Evolutionary conservation across 805 yeast genomes (phyloP), one percentile per base, ranked within the genome.

Genomic region (Komagataella populi): DNA sequence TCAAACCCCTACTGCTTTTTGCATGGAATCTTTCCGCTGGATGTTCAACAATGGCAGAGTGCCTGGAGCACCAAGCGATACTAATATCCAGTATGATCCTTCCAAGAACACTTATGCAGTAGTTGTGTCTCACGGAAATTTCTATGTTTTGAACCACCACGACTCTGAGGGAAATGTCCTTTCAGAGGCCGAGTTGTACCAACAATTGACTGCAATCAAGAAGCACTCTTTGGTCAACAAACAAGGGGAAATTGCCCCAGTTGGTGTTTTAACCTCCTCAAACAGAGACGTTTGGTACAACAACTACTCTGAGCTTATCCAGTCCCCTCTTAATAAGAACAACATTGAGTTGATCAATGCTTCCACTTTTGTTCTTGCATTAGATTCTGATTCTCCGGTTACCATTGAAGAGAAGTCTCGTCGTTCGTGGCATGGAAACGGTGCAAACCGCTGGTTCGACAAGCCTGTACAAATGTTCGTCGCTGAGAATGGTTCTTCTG

Each of bases 401-500:
- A 83, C 95, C 24, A 74, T 83, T 54, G 91, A 84, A 63, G 95
- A 88, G 64, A 84, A 88, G 61, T 83, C 96, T 3, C 80, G 80
- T 63, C 83, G 79, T 66, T 78, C 81, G 63, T 91, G 98, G 98
- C 96, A 88, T 69, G 97, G 98, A n/a, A 78, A 88, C 68, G 96
- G 97, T 51, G 68, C 72, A 59, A 91, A 93, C 73, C 77, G 99
- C 60, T 91, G 77, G 72, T 91, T 77, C 66, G 98, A 91, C 72
- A 91, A 91, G 72, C 91, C 96, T 3, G 71, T 86, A 54, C 93
- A 91, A 71, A 82, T 87, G 65, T 77, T 89, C 58, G 80, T 91
- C 51, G 72, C 85, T 54, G 82, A 79, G 55, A 89, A 88, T 66
- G 96, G 93, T 54, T 74, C 81, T 55, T 87, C 96, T 6, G 98